Conservation (phyloP, 1,284 basidiomycete genomes). For the Flammula alnicola region DNA sequence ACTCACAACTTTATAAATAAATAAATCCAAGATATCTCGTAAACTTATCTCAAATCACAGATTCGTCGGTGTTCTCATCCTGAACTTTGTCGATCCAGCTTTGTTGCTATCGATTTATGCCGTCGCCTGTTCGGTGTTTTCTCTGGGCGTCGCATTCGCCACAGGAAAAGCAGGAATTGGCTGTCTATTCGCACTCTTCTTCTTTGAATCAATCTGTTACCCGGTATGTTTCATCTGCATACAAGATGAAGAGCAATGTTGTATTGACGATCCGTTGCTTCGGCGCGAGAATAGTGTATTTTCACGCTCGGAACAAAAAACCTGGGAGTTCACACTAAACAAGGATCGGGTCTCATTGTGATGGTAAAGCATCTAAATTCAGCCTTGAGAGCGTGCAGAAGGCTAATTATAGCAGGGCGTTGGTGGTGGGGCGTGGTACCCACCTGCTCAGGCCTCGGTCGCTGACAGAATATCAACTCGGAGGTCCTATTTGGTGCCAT, state of each 20-base stretch:
- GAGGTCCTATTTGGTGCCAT: constrained; percentile 63
- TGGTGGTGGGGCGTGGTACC: constrained; percentile 78
- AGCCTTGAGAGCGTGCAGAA: neutral
- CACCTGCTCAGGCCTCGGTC: constrained; percentile 70
- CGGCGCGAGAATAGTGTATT: constrained; percentile 52
- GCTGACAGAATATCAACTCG: constrained; percentile 59
- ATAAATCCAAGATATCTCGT: no score
- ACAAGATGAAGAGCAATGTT: constrained; percentile 23
- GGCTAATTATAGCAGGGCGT: constrained; percentile 49
- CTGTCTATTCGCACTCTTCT: constrained; percentile 73
- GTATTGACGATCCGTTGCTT: neutral
- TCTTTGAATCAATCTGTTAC: constrained; percentile 79
- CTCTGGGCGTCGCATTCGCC: constrained; percentile 56
- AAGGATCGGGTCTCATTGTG: constrained; percentile 72
- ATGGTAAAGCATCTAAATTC: constrained; percentile 41
- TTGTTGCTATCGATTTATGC: constrained; percentile 63
- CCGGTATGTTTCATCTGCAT: constrained; percentile 44
- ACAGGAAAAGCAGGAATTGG: constrained; percentile 62
- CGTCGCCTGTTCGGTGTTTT: constrained; percentile 55
- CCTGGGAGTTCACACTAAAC: constrained; percentile 72
- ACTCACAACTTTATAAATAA: constrained; percentile 5
- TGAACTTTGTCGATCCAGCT: constrained; percentile 69
- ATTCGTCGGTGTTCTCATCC: constrained; percentile 66
- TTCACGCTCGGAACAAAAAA: constrained; percentile 76
- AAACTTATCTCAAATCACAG: constrained; percentile 32